phyloP scores from a whole-genome alignment of 73 alveolate species.

The Tetrahymena borealis region DNA sequence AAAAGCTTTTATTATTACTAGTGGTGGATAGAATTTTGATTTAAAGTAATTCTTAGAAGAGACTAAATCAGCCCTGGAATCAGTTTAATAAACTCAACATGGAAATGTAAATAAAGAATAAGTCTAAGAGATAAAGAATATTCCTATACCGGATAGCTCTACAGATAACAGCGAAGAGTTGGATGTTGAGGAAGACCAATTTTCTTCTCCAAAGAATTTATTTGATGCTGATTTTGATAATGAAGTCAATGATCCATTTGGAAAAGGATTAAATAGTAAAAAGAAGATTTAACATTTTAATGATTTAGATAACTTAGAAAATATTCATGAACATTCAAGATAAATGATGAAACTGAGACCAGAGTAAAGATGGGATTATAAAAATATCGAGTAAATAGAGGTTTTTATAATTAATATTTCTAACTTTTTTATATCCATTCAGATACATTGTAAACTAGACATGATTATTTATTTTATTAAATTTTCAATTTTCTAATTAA shows the following conservation, averaged over 20 bases:
- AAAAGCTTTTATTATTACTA: neutral
- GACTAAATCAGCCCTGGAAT: neutral
- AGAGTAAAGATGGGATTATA: neutral
- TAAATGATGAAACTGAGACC: neutral
- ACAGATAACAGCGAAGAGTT: neutral
- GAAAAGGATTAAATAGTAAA: neutral
- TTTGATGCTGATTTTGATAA: neutral
- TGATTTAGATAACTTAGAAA: neutral
- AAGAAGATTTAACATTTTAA: neutral
- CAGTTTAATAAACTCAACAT: neutral
- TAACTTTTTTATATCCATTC: too few relatives aligned
- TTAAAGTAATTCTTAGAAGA: neutral
- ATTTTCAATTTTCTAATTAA: too few relatives aligned
- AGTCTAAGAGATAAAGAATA: neutral
- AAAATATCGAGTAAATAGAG: neutral
- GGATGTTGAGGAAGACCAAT: neutral
- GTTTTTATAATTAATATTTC: too few relatives aligned
- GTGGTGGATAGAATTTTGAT: neutral
- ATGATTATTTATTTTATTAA: too few relatives aligned
- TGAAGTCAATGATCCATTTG: neutral
- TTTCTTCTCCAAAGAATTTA: neutral
- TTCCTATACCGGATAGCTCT: neutral
- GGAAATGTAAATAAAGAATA: neutral
- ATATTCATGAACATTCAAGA: neutral
- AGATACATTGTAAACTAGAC: too few relatives aligned